These are phyloP conservation scores for Endoconidiophora laricicola DNA, from an alignment of 2,329 filamentous ascomycete genomes.

Conservation along the genomic window DNA sequence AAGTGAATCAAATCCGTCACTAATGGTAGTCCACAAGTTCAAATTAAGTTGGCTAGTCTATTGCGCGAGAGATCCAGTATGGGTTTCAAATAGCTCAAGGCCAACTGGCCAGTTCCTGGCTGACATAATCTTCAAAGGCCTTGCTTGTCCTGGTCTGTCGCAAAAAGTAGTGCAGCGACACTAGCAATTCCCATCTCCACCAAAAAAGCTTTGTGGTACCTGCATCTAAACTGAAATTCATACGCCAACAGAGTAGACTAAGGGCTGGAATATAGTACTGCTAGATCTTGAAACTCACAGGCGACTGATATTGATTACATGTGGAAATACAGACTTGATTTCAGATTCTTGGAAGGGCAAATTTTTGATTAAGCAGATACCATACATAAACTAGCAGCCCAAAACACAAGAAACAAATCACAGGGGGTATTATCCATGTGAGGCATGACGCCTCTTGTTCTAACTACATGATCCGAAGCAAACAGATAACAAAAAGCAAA, in stretches of 20 bases:
- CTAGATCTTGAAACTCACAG: too few species aligned
- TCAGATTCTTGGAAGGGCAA: background rate
- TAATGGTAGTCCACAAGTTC: too few species aligned
- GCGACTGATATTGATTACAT: background rate
- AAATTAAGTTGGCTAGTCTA: too few species aligned
- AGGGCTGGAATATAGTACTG: too few species aligned
- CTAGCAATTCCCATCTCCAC: too few species aligned
- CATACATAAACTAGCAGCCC: background rate
- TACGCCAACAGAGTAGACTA: too few species aligned
- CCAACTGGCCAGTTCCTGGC: slow-evolving; percentile 1
- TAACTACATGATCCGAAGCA: slow-evolving; percentile 9
- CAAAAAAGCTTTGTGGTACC: too few species aligned
- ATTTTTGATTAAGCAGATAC: background rate
- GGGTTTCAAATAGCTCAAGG: background rate
- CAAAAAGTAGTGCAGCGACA: background rate
- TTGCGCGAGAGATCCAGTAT: too few species aligned
- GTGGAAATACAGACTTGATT: background rate
- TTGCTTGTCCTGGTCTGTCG: too few species aligned
- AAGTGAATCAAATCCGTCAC: too few species aligned
- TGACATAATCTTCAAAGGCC: background rate
- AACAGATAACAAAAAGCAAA: slow-evolving; percentile 4
- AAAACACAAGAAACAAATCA: background rate
- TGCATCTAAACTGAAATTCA: too few species aligned
- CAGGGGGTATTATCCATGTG: slow-evolving; percentile 1
- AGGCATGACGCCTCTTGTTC: slow-evolving; percentile 5